Evolutionary conservation across 2,329 filamentous ascomycete genomes (phyloP).

Genomic region (Penicillium sp.): DNA sequence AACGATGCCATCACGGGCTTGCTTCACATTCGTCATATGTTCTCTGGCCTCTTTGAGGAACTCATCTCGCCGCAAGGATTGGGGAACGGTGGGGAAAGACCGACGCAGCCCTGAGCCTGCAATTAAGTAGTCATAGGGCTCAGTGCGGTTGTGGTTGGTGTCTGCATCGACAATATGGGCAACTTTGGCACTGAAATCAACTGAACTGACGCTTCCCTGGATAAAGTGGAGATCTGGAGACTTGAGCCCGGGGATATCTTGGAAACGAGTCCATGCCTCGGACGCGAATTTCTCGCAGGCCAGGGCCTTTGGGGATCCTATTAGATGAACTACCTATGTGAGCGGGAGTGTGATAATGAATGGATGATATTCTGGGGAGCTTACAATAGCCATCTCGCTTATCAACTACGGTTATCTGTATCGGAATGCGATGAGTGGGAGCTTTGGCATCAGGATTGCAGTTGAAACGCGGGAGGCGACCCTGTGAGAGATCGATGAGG

Average conservation of each 20-base stretch:
- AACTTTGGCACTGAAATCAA: constrained; percentile 60
- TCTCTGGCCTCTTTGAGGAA: constrained; percentile 26
- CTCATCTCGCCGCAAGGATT: constrained; percentile 46
- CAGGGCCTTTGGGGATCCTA: constrained; percentile 71
- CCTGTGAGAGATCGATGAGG: constrained; percentile 63
- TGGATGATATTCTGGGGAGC: constrained; percentile 9
- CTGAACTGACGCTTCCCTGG: constrained; percentile 60
- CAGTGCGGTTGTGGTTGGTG: constrained; percentile 41
- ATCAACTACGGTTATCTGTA: constrained; percentile 72
- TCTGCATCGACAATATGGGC: constrained; percentile 55
- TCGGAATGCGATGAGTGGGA: constrained; percentile 47
- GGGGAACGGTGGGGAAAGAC: constrained; percentile 70
- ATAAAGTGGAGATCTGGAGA: constrained; percentile 61
- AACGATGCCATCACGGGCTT: constrained; percentile 53
- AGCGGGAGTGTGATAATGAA: neutral
- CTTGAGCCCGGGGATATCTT: constrained; percentile 65
- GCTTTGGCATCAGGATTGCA: constrained; percentile 22
- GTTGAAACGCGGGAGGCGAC: constrained; percentile 50
- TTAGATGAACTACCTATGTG: constrained; percentile 61
- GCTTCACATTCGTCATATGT: constrained; percentile 39
- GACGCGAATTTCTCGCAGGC: constrained; percentile 61
- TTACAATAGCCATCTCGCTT: constrained; percentile 80
- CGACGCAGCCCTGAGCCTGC: constrained; percentile 67
- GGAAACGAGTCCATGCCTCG: constrained; percentile 68
- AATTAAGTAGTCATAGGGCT: constrained; percentile 70